Percentiles rank a stretch among this genome's conserved stretches.
These are phyloP conservation scores for Conringia planisiliqua DNA, from an alignment of 345 rosid genomes.

Conservation along the genomic window DNA sequence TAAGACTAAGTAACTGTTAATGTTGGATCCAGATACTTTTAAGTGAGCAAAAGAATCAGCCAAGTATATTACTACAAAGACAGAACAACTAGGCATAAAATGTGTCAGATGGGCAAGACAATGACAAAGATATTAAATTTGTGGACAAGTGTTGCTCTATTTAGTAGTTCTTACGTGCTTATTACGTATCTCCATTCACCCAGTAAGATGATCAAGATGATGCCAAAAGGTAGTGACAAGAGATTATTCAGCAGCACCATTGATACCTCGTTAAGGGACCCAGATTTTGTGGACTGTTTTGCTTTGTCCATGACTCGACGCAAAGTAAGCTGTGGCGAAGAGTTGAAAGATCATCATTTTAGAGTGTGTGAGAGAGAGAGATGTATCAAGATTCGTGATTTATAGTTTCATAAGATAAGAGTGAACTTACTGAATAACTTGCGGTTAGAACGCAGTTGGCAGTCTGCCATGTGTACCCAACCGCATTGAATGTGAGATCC, in stretches of 20 bases:
- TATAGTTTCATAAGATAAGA: not conserved
- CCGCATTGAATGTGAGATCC: constrained; percentile 73
- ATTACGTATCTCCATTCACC: constrained; percentile 78
- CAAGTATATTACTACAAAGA: not conserved
- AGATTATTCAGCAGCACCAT: constrained; percentile 94
- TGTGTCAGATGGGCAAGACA: not conserved
- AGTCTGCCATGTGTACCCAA: constrained; percentile 80
- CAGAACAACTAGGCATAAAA: not conserved
- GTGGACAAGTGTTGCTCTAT: not conserved
- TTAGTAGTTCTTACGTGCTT: constrained; percentile 48
- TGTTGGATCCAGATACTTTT: constrained; percentile 8
- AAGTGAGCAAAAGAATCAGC: constrained; percentile 7
- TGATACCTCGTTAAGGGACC: constrained; percentile 75
- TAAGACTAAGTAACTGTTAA: not conserved
- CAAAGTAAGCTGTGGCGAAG: constrained; percentile 60
- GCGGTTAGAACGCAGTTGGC: constrained; percentile 83
- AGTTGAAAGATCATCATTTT: not conserved
- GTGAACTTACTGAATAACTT: constrained; percentile 65
- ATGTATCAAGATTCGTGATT: constrained; percentile 8
- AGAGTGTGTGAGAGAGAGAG: not conserved
- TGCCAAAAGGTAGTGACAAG: constrained; percentile 72
- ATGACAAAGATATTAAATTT: not conserved
- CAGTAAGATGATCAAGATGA: constrained; percentile 55
- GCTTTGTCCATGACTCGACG: constrained; percentile 87
- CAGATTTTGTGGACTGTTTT: constrained; percentile 67